Percentiles rank a stretch among this genome's conserved stretches.
phyloP scores from a whole-genome alignment of 495 filamentous ascomycete species.

The Physcia stellaris region DNA sequence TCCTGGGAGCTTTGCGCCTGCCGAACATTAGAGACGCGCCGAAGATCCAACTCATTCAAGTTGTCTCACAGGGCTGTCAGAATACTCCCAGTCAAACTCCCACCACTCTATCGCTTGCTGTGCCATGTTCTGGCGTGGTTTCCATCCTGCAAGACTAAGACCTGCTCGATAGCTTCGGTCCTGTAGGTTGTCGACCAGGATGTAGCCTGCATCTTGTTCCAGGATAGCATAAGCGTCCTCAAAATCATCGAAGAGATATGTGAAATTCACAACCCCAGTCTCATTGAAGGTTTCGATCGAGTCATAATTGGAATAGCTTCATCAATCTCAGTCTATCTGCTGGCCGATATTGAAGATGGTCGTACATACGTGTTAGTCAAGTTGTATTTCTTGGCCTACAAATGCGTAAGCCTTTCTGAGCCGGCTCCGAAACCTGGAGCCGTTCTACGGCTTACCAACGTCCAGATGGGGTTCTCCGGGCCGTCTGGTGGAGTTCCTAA shows the following conservation, averaged over 20 bases:
- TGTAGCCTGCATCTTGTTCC: conserved; percentile 42
- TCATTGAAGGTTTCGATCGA: conserved; percentile 48
- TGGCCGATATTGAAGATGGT: neutral
- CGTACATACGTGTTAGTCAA: conserved; percentile 33
- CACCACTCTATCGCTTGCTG: conserved; percentile 54
- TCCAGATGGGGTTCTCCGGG: conserved; percentile 59
- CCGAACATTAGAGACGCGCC: conserved; percentile 3
- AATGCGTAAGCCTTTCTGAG: neutral
- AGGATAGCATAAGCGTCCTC: conserved; percentile 34
- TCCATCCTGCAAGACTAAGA: conserved; percentile 49
- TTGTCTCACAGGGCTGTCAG: conserved; percentile 25
- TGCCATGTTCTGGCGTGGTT: conserved; percentile 38
- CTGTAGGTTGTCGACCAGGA: conserved; percentile 46
- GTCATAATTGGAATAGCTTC: conserved; percentile 42
- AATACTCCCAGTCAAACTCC: conserved; percentile 45
- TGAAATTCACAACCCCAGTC: conserved; percentile 37
- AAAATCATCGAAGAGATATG: conserved; percentile 35
- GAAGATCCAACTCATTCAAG: neutral
- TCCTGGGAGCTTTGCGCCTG: conserved; percentile 30
- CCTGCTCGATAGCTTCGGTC: conserved; percentile 50
- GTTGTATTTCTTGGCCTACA: conserved; percentile 44
- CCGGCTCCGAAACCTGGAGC: too few relatives aligned
- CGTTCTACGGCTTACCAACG: too few relatives aligned
- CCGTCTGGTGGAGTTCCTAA: conserved; percentile 40
- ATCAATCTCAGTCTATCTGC: neutral